Evolutionary conservation across 352 stramenopile species (phyloP).

Genomic region (Phytophthora boehmeriae): DNA sequence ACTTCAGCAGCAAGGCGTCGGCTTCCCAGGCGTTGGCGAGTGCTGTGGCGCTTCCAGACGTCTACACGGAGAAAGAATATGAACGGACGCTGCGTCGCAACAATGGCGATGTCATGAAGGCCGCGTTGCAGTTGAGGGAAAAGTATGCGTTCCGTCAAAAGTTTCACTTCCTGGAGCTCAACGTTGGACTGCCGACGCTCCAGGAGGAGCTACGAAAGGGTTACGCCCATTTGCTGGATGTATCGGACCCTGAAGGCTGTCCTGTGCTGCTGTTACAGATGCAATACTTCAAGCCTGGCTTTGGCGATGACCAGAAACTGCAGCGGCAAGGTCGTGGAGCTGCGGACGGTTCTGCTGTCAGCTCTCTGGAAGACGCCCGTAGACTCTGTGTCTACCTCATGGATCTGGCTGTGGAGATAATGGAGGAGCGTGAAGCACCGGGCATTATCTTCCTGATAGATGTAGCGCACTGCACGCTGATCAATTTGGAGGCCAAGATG

Average conservation of each 20-base stretch:
- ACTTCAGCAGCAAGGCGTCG: constrained; percentile 34
- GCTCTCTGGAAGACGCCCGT: constrained; percentile 69
- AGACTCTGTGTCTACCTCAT: constrained; percentile 79
- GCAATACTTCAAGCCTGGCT: constrained; percentile 68
- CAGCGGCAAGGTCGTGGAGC: constrained; percentile 57
- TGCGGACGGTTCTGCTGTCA: constrained; percentile 56
- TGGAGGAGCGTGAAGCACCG: constrained; percentile 69
- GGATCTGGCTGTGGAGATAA: constrained; percentile 71
- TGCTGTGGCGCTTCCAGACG: constrained; percentile 68
- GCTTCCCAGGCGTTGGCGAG: constrained; percentile 69
- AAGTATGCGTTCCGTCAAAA: constrained; percentile 60
- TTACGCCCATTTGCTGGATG: constrained; percentile 75
- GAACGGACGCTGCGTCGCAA: constrained; percentile 66
- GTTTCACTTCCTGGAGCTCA: constrained; percentile 60
- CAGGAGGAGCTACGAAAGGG: constrained; percentile 76
- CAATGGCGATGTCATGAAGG: constrained; percentile 67
- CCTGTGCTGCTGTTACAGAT: constrained; percentile 67
- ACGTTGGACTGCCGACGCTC: constrained; percentile 61
- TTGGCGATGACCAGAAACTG: constrained; percentile 57
- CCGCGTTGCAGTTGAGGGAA: constrained; percentile 71
- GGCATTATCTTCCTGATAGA: constrained; percentile 77
- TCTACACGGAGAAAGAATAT: constrained; percentile 60
- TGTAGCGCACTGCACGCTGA: constrained; percentile 50
- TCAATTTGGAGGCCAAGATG: constrained; percentile 65
- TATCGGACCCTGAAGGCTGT: constrained; percentile 52